Percentiles rank a stretch among this genome's conserved stretches.
phyloP scores from a whole-genome alignment of 2,329 filamentous ascomycete species.

The Fusarium sororula region DNA sequence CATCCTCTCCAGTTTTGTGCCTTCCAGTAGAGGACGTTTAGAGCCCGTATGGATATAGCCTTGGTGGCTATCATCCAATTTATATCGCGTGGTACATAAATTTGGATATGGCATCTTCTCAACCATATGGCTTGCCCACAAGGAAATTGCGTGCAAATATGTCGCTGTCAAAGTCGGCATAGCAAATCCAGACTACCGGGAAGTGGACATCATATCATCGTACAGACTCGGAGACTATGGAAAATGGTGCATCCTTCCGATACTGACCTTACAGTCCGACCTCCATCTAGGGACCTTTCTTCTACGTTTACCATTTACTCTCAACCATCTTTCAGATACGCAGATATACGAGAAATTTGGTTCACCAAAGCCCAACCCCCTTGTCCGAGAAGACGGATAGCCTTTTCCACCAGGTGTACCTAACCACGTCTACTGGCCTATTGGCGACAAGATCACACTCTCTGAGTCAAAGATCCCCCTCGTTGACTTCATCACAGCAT shows the following conservation, averaged over 20 bases:
- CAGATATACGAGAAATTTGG: slow-evolving; percentile 39
- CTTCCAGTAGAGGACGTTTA: background rate
- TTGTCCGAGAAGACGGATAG: slow-evolving; percentile 25
- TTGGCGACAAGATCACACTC: slow-evolving; percentile 33
- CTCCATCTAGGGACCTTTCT: slow-evolving; percentile 49
- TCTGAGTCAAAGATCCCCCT: slow-evolving; percentile 32
- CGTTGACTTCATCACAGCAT: slow-evolving; percentile 49
- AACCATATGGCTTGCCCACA: slow-evolving; percentile 47
- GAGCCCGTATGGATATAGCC: slow-evolving; percentile 36
- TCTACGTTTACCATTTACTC: slow-evolving; percentile 33
- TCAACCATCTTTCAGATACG: slow-evolving; percentile 33
- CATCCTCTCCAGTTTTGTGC: background rate
- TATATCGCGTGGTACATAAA: slow-evolving; percentile 43
- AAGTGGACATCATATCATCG: slow-evolving; percentile 16
- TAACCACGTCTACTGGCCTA: slow-evolving; percentile 32
- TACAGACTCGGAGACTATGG: rapidly evolving
- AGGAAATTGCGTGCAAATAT: slow-evolving; percentile 36
- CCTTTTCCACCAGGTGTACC: slow-evolving; percentile 41
- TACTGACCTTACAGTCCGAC: slow-evolving; percentile 15
- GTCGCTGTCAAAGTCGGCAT: slow-evolving; percentile 47
- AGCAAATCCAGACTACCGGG: slow-evolving; percentile 31
- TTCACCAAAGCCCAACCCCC: slow-evolving; percentile 29
- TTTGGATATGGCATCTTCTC: slow-evolving; percentile 44
- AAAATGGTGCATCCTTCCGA: slow-evolving; percentile 3
- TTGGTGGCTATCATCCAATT: slow-evolving; percentile 52